Base-by-base conservation (phyloP, 192 early-diverging fungal species). In the Entomortierella chlamydospora region DNA sequence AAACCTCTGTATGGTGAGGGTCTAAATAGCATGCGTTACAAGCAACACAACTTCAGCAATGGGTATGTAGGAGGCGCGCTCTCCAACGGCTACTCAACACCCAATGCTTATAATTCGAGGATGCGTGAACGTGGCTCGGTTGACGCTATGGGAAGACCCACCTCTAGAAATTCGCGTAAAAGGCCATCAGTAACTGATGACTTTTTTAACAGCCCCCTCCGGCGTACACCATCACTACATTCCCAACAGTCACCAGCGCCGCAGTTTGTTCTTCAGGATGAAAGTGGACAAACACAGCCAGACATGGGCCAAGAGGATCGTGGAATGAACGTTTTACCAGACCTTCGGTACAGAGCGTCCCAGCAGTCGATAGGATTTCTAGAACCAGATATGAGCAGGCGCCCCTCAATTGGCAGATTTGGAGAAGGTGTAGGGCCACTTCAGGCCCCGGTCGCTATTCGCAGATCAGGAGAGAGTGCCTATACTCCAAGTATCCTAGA, bases 71-170 rank as follows among this genome's bases (percentile, higher is more conserved):
- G 63, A 37, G 47, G 62, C 6, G n/a, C 43, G 15, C 26, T 57
- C 0, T 50, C 64, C 28, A 61, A 23, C 20, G 15, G 59, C 17
- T 30, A 67, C 28, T 52, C 67, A 11, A 25, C 56, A 17, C 74
- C 74, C 18, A 69, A 64, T 30, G 66, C 74, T 23, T 78, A 65
- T 49, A 78, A 78, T 30, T 3, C 70, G 37, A 50, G 64, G 61
- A 78, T 78, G 67, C 74, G 74, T 15, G 74, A 67, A 20, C 74
- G 74, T 15, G 74, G 66, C 25, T 78, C 74, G 3, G 41, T 62
- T 18, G 74, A 78, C 60, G 47, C 56, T n/a, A 31, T 78, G 37
- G 61, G 51, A 0, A 30, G 67, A 45, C 64, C 74, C 20, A 78
- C 31, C 47, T 78, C 74, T 0, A 63, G 74, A 39, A 78, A 30